These are phyloP conservation scores for Mucor piriformis DNA, from an alignment of 371 early-diverging fungal genomes.

Conservation along the genomic window DNA sequence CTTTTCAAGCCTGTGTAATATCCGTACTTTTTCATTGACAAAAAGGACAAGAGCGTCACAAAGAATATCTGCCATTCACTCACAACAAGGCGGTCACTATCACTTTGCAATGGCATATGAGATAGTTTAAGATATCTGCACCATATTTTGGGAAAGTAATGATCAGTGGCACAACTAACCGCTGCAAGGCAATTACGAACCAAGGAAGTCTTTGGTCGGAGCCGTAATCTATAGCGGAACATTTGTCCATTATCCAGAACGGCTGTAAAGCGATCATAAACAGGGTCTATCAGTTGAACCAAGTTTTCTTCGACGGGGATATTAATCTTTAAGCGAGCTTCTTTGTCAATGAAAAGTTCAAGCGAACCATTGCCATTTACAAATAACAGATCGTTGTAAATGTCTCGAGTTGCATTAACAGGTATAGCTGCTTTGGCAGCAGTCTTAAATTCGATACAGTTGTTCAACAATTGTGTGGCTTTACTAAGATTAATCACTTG, in stretches of 20 bases:
- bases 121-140: slow-evolving; percentile 10
- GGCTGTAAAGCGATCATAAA: slow-evolving; percentile 51
- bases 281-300: slow-evolving; percentile 40
- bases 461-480: neutral
- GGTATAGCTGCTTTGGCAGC: slow-evolving; percentile 38
- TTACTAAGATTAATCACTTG: slow-evolving; percentile 15
- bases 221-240: slow-evolving; percentile 40
- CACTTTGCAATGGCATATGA: neutral
- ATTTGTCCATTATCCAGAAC: slow-evolving; percentile 29
- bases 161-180: slow-evolving; percentile 52
- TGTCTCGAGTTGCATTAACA: slow-evolving; percentile 46
- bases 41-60: slow-evolving; percentile 54
- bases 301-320: slow-evolving; percentile 4
- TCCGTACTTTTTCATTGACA: slow-evolving; percentile 19
- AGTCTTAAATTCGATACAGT: slow-evolving; percentile 34
- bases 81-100: neutral
- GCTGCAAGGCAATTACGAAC: slow-evolving; percentile 53
- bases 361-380: slow-evolving; percentile 10
- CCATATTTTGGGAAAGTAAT: slow-evolving; percentile 19
- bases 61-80: slow-evolving; percentile 64
- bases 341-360: slow-evolving; percentile 9
- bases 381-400: slow-evolving; percentile 42
- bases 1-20: neutral
- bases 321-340: slow-evolving; percentile 4
- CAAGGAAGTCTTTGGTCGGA: slow-evolving; percentile 39